These are phyloP conservation scores for Pseudogymnoascus sp. DNA, from an alignment of 2,329 filamentous ascomycete genomes.

Conservation along the genomic window DNA sequence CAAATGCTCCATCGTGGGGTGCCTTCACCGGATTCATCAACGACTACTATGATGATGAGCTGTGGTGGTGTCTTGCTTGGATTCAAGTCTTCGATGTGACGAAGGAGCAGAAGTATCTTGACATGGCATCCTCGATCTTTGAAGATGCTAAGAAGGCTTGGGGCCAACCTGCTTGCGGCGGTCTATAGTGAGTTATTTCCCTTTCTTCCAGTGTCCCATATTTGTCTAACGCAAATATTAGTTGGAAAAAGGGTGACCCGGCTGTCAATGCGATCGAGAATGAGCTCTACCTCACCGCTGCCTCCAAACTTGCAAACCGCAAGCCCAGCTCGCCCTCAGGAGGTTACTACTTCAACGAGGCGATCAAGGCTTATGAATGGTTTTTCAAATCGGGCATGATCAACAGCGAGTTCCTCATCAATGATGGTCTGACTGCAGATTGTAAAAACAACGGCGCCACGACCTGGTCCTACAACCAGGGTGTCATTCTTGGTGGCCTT, in stretches of 20 bases:
- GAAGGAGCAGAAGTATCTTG: constrained; percentile 45
- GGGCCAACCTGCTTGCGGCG: constrained; percentile 45
- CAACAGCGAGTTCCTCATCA: constrained; percentile 43
- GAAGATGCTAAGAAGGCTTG: constrained; percentile 49
- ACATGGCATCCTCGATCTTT: constrained; percentile 48
- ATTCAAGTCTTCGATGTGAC: constrained; percentile 53
- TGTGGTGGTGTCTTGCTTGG: constrained; percentile 59
- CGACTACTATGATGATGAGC: constrained; percentile 53
- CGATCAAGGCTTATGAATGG: constrained; percentile 45
- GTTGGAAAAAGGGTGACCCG: constrained; percentile 47
- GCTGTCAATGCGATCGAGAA: constrained; percentile 53
- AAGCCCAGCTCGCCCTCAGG: constrained; percentile 43
- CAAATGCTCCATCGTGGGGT: constrained; percentile 20
- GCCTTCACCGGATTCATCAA: constrained; percentile 44
- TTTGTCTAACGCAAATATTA: constrained; percentile 16
- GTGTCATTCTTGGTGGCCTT: constrained; percentile 53
- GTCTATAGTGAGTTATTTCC: constrained; percentile 38
- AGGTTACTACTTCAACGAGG: constrained; percentile 53
- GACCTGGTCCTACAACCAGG: constrained; percentile 54
- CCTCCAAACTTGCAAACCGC: constrained; percentile 50
- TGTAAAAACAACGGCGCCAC: constrained; percentile 44
- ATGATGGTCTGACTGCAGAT: constrained; percentile 45
- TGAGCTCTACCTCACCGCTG: constrained; percentile 49
- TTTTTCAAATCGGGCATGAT: constrained; percentile 44
- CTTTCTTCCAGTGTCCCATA: not conserved